Evolutionary conservation across 2,329 filamentous ascomycete genomes (phyloP).

Genomic region (Thelonectria olida): DNA sequence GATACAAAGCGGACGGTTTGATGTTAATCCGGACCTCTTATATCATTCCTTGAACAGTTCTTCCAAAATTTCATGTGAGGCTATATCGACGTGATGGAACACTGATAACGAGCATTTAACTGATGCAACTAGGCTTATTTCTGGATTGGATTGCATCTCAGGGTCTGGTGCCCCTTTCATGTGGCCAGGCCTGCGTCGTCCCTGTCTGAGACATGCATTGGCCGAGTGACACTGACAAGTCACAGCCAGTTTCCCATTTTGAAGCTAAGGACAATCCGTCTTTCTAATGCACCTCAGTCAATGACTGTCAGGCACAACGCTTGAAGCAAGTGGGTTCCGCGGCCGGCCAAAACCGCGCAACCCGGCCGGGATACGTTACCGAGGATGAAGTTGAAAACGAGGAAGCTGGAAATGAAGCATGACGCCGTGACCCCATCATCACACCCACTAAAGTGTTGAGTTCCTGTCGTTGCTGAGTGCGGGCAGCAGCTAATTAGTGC

Average conservation of each 20-base stretch:
- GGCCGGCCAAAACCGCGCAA: no score
- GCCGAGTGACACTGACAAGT: slow-evolving; percentile 1
- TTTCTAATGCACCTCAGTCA: no score
- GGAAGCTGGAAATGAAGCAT: slow-evolving; percentile 20
- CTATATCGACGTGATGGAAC: background rate
- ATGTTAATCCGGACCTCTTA: no score
- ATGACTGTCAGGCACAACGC: no score
- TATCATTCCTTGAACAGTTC: no score
- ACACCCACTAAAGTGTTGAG: slow-evolving; percentile 18
- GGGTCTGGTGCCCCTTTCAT: slow-evolving; percentile 33
- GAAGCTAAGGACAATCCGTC: no score
- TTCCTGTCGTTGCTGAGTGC: no score
- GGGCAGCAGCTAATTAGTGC: no score
- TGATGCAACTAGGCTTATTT: background rate
- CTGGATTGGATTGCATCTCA: background rate
- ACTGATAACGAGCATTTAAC: no score
- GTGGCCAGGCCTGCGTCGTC: slow-evolving; percentile 21
- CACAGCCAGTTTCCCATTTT: background rate
- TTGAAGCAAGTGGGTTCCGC: no score
- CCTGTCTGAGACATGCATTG: slow-evolving; percentile 29
- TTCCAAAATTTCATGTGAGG: background rate
- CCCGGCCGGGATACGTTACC: background rate
- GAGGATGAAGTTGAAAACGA: background rate
- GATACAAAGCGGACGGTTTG: no score
- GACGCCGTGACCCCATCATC: slow-evolving; percentile 41